Evolutionary conservation across 2,329 filamentous ascomycete species (phyloP), one percentile per base, ranked within the genome.

Genomic region (Emergomyces africanus): DNA sequence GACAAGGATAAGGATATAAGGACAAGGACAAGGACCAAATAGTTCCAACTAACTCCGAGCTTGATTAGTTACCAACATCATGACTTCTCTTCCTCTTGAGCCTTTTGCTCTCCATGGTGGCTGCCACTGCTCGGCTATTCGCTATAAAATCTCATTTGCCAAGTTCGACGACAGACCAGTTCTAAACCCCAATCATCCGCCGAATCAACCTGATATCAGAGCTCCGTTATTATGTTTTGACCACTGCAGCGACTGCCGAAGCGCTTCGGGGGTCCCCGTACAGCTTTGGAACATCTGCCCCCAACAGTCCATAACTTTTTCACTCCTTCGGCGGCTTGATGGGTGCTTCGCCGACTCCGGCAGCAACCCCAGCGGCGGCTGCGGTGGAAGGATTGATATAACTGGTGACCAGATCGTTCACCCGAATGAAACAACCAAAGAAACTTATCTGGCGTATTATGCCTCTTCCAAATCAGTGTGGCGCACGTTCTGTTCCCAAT

Each of bases 41-140:
- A 10, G 4, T 6, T 46, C 10, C 12, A 44, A 37, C 18, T 8
- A 3, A 25, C n/a, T 33, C 18, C 5, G 6, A 3, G 30, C 41
- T 44, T 9, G 20, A 46, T 25, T 10, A 20, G 3, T 25, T 10
- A 44, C 9, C 23, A 37, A 23, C 28, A 28, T 28, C 44, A 58
- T 58, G 48, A 8, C 33, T 18, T 53, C 37, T 42, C 33, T 53
- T 35, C 46, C 57, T 14, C 56, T 42, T 23, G 59, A 63, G 37
- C 58, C 66, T 10, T 60, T 66, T 30, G 61, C 61, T 10, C 60
- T 70, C 9, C 62, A 58, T 1, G 68, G 68, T 5, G 66, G 68
- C 28, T 69, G 68, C 59, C 68, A 65, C 59, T 70, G 66, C 62
- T 60, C 59, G 39, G 64, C 67, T 42, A 67, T 69, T 59, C 59